phyloP scores from a whole-genome alignment of 148 eudicot species.

The Silene latifolia region DNA sequence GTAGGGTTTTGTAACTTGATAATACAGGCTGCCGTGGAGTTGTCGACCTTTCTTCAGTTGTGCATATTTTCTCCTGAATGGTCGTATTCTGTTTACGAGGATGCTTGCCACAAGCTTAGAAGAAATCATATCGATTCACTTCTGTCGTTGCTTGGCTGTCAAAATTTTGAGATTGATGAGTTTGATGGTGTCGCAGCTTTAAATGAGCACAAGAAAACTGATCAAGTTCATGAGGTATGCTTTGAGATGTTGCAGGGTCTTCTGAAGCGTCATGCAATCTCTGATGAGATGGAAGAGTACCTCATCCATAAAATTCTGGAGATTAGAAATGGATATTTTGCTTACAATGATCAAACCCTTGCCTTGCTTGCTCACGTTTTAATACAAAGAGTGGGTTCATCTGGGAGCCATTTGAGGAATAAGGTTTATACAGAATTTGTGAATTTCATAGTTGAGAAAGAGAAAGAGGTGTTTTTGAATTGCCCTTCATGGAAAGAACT shows the following conservation, averaged over 20 bases:
- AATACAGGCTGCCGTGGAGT: constrained; percentile 67
- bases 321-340: constrained; percentile 63
- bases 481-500: constrained; percentile 48
- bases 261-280: constrained; percentile 46
- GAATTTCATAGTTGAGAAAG: constrained; percentile 56
- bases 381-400: constrained; percentile 52
- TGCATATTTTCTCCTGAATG: constrained; percentile 70
- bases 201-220: constrained; percentile 53
- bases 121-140: constrained; percentile 59
- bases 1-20: constrained; percentile 57
- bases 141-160: constrained; percentile 57
- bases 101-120: constrained; percentile 58
- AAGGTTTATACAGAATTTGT: constrained; percentile 53
- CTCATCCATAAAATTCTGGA: constrained; percentile 61
- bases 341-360: constrained; percentile 73
- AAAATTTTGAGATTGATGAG: constrained; percentile 50
- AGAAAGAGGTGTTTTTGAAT: constrained; percentile 36
- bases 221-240: constrained; percentile 59
- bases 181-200: constrained; percentile 42
- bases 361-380: constrained; percentile 73
- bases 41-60: constrained; percentile 55
- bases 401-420: constrained; percentile 71
- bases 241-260: constrained; percentile 75
- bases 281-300: constrained; percentile 64
- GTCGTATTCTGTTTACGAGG: constrained; percentile 53